These are phyloP conservation scores for Chlamydomonas schloesseri DNA, from an alignment of 139 green algal species.

Conservation along the genomic window DNA sequence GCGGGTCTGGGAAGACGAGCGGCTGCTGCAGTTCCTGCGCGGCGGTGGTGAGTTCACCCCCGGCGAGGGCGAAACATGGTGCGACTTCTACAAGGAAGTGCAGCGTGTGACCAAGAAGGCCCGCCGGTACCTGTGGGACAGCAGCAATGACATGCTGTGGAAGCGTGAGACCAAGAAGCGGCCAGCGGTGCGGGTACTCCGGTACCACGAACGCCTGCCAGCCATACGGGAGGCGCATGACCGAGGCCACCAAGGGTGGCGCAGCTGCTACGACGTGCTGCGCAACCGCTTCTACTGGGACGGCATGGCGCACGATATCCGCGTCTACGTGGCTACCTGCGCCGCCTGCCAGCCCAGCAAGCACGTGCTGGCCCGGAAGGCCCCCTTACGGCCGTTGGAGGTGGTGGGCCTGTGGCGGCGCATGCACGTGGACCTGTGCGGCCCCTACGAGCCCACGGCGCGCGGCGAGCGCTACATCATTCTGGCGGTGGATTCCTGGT, in stretches of 20 bases:
- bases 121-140: not conserved
- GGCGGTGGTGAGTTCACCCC: not conserved
- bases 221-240: not conserved
- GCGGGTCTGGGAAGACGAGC: not conserved
- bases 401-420: not conserved
- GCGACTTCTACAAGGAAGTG: not conserved
- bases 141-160: not conserved
- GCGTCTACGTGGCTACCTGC: not conserved
- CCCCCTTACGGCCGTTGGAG: not conserved
- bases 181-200: not conserved
- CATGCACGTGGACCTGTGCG: not conserved
- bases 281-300: not conserved
- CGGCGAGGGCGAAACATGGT: not conserved
- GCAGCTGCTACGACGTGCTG: not conserved
- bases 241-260: not conserved
- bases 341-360: not conserved
- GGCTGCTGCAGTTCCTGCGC: not conserved
- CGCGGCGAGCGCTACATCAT: not conserved
- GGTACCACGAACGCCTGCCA: not conserved
- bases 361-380: not conserved
- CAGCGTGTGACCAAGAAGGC: not conserved
- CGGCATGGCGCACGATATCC: not conserved
- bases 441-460: not conserved
- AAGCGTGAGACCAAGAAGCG: not conserved
- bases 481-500: not conserved